Evolutionary conservation across 192 early-diverging fungal species (phyloP), one percentile per base, ranked within the genome.

Genomic region (Fimicolochytrium jonesii): DNA sequence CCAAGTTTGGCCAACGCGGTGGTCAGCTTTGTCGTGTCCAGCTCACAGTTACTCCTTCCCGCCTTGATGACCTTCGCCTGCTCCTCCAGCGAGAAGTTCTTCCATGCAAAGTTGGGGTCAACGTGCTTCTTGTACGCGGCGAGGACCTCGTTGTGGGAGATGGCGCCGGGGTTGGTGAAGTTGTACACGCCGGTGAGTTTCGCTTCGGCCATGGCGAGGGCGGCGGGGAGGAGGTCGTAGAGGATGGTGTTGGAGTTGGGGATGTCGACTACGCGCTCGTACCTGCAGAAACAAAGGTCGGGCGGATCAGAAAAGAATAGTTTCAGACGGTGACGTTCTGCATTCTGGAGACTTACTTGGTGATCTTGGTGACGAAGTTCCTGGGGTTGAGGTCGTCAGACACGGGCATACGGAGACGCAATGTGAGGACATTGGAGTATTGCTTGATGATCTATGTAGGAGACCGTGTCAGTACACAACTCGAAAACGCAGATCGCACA

Each of bases 301-400:
- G n/a, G n/a, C n/a, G n/a, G n/a, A n/a, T n/a, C n/a, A n/a, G n/a
- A n/a, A n/a, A n/a, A n/a, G n/a, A n/a, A n/a, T n/a, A n/a, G n/a
- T n/a, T n/a, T n/a, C n/a, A n/a, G n/a, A n/a, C n/a, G n/a, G n/a
- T n/a, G n/a, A n/a, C n/a, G n/a, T n/a, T n/a, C n/a, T n/a, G n/a
- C n/a, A n/a, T n/a, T n/a, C n/a, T n/a, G n/a, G n/a, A 10, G 9
- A 44, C 56, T 1, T 64, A 64, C 55, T 60, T 59, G 0, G 66
- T 59, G 37, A 67, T 67, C 57, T 67, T 67, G 37, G 66, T 67
- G 32, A 67, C 66, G 33, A 67, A 67, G 66, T 60, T 67, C 10
- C 66, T 31, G 6, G 66, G 66, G 42, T 52, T 67, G 10, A 67
- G 49, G 42, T 67, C 66, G 34, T 67, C 66, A 23, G 66, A 67